phyloP scores from a whole-genome alignment of 2,329 filamentous ascomycete species.

The Aspergillus intermedius region DNA sequence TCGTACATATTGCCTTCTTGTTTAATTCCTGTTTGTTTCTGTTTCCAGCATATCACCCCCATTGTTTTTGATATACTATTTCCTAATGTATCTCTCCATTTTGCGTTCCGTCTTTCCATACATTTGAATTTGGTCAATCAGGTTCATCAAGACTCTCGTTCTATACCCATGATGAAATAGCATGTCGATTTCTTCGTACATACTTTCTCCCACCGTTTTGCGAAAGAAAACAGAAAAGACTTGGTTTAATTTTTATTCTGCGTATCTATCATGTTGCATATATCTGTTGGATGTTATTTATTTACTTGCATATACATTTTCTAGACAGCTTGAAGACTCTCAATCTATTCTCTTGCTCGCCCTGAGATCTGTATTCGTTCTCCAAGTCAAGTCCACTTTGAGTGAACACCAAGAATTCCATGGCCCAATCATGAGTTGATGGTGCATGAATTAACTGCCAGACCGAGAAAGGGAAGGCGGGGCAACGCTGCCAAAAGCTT shows the following conservation, averaged over 20 bases:
- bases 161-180: background rate
- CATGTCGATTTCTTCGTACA: background rate
- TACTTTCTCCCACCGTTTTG: background rate
- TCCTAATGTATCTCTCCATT: background rate
- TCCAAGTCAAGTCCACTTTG: no score
- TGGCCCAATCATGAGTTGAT: no score
- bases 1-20: background rate
- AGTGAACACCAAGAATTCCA: no score
- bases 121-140: background rate
- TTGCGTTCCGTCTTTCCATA: background rate
- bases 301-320: no score
- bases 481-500: no score
- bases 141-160: background rate
- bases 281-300: background rate
- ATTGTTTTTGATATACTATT: background rate
- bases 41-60: background rate
- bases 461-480: no score
- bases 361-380: no score
- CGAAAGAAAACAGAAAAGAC: background rate
- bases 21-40: background rate
- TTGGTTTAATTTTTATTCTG: background rate
- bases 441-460: no score
- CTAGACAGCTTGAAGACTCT: no score
- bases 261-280: background rate
- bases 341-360: no score